Base-by-base conservation (phyloP, 2,329 filamentous ascomycete species). In the Pseudogymnoascus sp. region DNA sequence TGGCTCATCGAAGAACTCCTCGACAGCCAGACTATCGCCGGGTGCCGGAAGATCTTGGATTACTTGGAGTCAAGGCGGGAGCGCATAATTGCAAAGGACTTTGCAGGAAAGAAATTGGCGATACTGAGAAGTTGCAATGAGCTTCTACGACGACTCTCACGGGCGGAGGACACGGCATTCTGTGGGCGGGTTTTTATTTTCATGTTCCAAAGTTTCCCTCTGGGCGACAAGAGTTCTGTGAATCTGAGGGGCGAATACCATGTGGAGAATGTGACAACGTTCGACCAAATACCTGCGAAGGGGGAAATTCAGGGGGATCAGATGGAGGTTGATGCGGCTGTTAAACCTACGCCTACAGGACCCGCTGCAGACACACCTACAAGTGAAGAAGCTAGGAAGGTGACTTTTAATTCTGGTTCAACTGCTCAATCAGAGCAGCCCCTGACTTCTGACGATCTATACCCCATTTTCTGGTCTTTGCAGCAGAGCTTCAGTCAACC, bases 101-200 rank as follows among this genome's bases (percentile, higher is more conserved):
- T 93, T 71, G 86, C 86, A 71, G 88, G 89, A 73, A 97, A 96
- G 75, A 88, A 91, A 65, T 78, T 97, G 45, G 86, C 96, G 64
- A 95, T 97, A 68, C 79, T 99, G n/a, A 84, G 95, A 71, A 90
- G 89, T 65, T 99, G 95, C 77, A 99, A 97, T 75, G 95, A 97
- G 76, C 81, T 99, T 14, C 80, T 99, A n/a, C 87, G 93, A 37
- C 85, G 95, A 54, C 81, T 99, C 2, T 97, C 95, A n/a, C 86
- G 95, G 64, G 93, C 95, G 3, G 93, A 97, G 74, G 95, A 99
- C 75, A 96, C 95, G 0, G 92, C 96, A 0, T 99, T 99, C 73
- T 99, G 95, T 72, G 95, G 95, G 14, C 85, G 95, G 40, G 95
- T 99, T 26, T 97, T 97, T 75, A 97, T 99, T 67, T 99, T 97